phyloP scores from a whole-genome alignment of 2,329 filamentous ascomycete genomes.

The Fusarium clavum region DNA sequence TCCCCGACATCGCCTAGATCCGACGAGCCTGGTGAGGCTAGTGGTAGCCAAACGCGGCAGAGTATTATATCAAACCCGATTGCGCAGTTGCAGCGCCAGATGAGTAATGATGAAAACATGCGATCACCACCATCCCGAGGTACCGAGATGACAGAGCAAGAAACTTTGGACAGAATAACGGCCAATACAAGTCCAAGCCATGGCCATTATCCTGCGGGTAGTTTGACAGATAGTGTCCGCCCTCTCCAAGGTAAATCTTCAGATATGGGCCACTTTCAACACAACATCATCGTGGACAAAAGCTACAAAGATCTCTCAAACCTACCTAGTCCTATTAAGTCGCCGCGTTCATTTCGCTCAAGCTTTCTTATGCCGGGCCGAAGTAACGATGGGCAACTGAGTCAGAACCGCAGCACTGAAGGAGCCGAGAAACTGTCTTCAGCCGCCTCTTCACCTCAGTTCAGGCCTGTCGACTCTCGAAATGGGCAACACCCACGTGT shows the following conservation, averaged over 20 bases:
- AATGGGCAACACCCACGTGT: constrained; percentile 32
- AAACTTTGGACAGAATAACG: constrained; percentile 76
- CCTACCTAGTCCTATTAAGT: constrained; percentile 72
- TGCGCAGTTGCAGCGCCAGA: constrained; percentile 48
- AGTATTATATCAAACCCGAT: constrained; percentile 67
- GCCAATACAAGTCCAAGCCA: constrained; percentile 79
- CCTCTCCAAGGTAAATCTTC: constrained; percentile 70
- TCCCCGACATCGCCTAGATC: constrained; percentile 42
- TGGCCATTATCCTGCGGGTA: constrained; percentile 67
- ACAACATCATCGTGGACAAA: constrained; percentile 70
- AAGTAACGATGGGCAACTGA: constrained; percentile 61
- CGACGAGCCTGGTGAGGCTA: constrained; percentile 57
- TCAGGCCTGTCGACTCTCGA: constrained; percentile 61
- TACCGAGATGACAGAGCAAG: constrained; percentile 82
- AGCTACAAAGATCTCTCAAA: constrained; percentile 65
- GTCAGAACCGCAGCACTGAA: constrained; percentile 67
- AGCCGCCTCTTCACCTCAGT: constrained; percentile 77
- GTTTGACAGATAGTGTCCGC: constrained; percentile 81
- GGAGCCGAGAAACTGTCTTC: constrained; percentile 89
- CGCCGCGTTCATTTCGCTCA: constrained; percentile 80
- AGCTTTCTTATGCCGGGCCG: constrained; percentile 75
- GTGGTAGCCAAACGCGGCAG: constrained; percentile 61
- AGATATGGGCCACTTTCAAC: constrained; percentile 50
- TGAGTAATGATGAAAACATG: constrained; percentile 59
- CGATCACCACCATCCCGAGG: constrained; percentile 78